Evolutionary conservation across 2,329 filamentous ascomycete species (phyloP), one percentile per base, ranked within the genome.

Genomic region (Calonectria leucothoes): DNA sequence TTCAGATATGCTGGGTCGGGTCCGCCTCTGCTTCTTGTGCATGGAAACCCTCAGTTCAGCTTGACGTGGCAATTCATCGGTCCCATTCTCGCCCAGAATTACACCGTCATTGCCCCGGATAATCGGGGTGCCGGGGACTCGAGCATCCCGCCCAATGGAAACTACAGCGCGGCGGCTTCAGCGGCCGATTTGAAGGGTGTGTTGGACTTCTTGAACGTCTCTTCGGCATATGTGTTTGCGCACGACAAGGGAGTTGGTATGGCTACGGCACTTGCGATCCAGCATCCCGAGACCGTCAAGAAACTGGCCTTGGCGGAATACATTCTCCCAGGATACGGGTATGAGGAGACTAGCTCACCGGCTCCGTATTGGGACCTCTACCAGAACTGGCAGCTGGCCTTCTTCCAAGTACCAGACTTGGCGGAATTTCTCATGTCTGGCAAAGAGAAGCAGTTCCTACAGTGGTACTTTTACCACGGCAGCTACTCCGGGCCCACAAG

Each of bases 241-340:
- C 86, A 88, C 73, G 87, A 89, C 70, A 88, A 87, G 70, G 87
- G 87, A 20, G 83, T 82, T 4, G 87, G 86, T 0, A 79, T 85
- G 35, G 85, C 86, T 3, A 76, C 83, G 0, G 85, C 86, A 0
- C 80, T 88, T 0, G 85, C 86, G 0, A 78, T 82, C 6, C 80
- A 84, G 66, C 71, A 87, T 71, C 85, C 83, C 0, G 72, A 74
- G 0, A 48, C 83, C 0, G 83, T 88, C 6, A 81, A 80, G 64
- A 79, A 80, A 37, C 71, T 88, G 3, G 83, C 79, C 4, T 25
- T 87, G 1, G 74, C 82, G 0, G 86, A 88, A 73, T 88, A 88
- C 63, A 39, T 76, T 1, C 81, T 87, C 4, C 87, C 86, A 0
- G 87, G 86, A 1, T 85, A 83, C 65, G 85, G 85, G 0, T 88